phyloP scores from a whole-genome alignment of 2,329 filamentous ascomycete species.

The Alternaria rosae region DNA sequence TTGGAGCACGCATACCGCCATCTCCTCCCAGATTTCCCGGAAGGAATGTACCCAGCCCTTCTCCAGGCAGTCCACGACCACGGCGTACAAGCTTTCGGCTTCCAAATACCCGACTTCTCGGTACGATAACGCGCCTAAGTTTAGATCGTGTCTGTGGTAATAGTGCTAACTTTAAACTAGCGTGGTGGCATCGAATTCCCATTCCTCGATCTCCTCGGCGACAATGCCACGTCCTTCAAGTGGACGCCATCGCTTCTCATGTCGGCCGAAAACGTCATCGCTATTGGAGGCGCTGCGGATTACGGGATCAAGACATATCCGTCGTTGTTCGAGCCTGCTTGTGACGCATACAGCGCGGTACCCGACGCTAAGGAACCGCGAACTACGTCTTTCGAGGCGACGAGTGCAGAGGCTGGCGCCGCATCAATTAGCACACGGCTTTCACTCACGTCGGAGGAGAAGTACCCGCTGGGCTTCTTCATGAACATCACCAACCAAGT shows the following conservation, averaged over 20 bases:
- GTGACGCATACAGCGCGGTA: conserved; percentile 57
- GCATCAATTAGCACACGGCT: conserved; percentile 30
- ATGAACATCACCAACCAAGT: conserved; percentile 64
- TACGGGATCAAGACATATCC: conserved; percentile 58
- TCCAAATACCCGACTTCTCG: conserved; percentile 58
- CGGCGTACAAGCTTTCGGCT: conserved; percentile 56
- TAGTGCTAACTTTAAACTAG: conserved; percentile 39
- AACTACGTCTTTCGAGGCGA: conserved; percentile 33
- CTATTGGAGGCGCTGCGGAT: conserved; percentile 54
- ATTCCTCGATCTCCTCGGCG: conserved; percentile 62
- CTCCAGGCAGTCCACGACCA: conserved; percentile 61
- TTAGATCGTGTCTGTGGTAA: neutral
- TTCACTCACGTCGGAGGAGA: conserved; percentile 13
- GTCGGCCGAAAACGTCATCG: conserved; percentile 52
- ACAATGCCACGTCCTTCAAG: conserved; percentile 61
- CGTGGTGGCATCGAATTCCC: conserved; percentile 63
- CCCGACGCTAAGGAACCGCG: conserved; percentile 30
- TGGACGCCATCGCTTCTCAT: conserved; percentile 60
- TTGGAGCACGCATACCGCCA: conserved; percentile 58
- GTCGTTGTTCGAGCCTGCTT: conserved; percentile 56
- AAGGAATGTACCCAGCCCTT: conserved; percentile 62
- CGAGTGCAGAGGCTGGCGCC: conserved; percentile 23
- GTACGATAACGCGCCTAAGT: conserved; percentile 42
- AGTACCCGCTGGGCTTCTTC: conserved; percentile 56
- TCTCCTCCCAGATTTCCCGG: conserved; percentile 59